Evolutionary conservation across 2,329 filamentous ascomycete species (phyloP).

Genomic region (Alternaria novae-zelandiae): DNA sequence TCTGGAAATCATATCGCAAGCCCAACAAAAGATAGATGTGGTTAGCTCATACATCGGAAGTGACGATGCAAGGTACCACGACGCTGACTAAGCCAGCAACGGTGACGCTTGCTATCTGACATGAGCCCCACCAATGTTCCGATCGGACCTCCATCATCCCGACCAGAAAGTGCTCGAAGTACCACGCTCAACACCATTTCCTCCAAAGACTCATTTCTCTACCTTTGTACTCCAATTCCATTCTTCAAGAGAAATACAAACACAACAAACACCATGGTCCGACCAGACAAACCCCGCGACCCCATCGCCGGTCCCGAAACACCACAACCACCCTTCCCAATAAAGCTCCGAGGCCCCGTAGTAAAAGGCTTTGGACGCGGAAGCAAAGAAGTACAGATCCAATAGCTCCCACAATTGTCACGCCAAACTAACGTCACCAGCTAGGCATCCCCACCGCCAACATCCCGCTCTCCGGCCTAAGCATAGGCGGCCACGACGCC

Average conservation of each 20-base stretch:
- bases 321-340: slow-evolving; percentile 79
- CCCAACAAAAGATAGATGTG: too few relatives aligned
- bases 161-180: slow-evolving; percentile 20
- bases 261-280: slow-evolving; percentile 26
- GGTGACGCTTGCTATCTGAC: slow-evolving; percentile 1
- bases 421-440: slow-evolving; percentile 49
- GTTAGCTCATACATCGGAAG: not conserved
- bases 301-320: slow-evolving; percentile 73
- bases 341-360: slow-evolving; percentile 83
- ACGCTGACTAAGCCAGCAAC: slow-evolving; percentile 16
- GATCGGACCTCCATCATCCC: slow-evolving; percentile 17
- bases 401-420: accelerated
- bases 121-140: slow-evolving; percentile 19
- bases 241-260: too few relatives aligned
- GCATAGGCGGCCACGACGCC: slow-evolving; percentile 68
- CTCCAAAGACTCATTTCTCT: not conserved
- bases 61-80: not conserved
- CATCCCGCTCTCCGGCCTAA: slow-evolving; percentile 71
- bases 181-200: not conserved
- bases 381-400: slow-evolving; percentile 76
- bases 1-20: not conserved
- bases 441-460: slow-evolving; percentile 98
- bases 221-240: not conserved
- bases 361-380: slow-evolving; percentile 93
- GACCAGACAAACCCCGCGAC: slow-evolving; percentile 30